Evolutionary conservation across 202 grass and related monocot genomes (phyloP).

Genomic region (Hordeum pubiflorum): DNA sequence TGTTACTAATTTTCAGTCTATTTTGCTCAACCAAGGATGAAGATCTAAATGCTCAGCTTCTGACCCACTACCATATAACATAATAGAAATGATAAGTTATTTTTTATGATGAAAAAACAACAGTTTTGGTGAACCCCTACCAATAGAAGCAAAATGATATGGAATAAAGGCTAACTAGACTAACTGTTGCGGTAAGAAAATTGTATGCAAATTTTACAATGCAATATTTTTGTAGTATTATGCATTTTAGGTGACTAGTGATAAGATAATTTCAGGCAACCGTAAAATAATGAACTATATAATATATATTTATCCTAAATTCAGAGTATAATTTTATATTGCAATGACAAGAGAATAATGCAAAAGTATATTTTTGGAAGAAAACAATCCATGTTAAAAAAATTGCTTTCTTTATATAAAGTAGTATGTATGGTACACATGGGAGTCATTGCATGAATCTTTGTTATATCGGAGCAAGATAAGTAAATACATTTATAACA

Average conservation of each 20-base stretch:
- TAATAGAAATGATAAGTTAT: neutral
- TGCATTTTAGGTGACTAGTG: neutral
- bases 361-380: neutral
- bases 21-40: too few relatives aligned
- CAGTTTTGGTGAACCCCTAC: neutral
- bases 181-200: neutral
- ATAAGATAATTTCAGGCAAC: too few relatives aligned
- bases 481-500: neutral
- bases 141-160: neutral
- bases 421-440: neutral
- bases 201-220: neutral
- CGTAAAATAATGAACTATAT: too few relatives aligned
- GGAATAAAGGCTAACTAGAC: neutral
- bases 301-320: neutral
- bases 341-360: neutral
- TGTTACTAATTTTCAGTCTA: neutral
- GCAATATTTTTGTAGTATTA: neutral
- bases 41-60: neutral
- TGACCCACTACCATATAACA: neutral
- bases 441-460: neutral
- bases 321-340: neutral
- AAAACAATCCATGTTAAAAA: neutral
- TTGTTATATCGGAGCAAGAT: neutral
- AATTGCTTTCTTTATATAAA: neutral
- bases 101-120: neutral